phyloP scores from a whole-genome alignment of 805 yeast genomes.

The Suhomyces tanzawaensis region DNA sequence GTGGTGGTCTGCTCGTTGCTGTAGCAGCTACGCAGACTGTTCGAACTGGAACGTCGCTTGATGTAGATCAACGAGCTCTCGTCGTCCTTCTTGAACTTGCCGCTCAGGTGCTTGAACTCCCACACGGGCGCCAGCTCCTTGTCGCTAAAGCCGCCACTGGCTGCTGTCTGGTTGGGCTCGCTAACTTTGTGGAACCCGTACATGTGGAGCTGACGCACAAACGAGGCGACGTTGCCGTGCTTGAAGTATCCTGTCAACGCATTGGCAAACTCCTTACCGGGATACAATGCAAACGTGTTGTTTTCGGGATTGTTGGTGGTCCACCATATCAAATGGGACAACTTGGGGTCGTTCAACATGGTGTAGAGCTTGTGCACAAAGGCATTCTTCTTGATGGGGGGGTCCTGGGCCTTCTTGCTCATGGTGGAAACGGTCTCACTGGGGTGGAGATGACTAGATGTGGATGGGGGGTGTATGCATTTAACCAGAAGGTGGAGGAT shows the following conservation, averaged over 20 bases:
- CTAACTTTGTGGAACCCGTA: slow-evolving; percentile 88
- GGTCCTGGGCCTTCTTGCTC: slow-evolving; percentile 26
- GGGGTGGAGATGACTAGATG: neutral
- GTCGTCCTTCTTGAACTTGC: slow-evolving; percentile 49
- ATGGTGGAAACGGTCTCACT: slow-evolving; percentile 8
- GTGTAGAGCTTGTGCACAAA: slow-evolving; percentile 51
- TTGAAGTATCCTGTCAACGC: slow-evolving; percentile 76
- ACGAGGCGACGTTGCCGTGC: slow-evolving; percentile 90
- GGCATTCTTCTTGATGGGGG: slow-evolving; percentile 49
- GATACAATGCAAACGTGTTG: slow-evolving; percentile 61
- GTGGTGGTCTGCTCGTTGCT: slow-evolving; percentile 6
- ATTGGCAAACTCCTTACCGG: slow-evolving; percentile 60
- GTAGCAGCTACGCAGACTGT: slow-evolving; percentile 18
- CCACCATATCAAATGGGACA: slow-evolving; percentile 44
- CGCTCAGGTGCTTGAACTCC: slow-evolving; percentile 56
- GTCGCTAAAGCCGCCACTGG: slow-evolving; percentile 7
- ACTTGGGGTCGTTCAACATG: slow-evolving; percentile 36
- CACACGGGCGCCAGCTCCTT: slow-evolving; percentile 39
- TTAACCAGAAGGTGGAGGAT: no score
- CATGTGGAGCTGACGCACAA: slow-evolving; percentile 94
- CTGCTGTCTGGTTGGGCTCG: slow-evolving; percentile 30
- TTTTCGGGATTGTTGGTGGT: slow-evolving; percentile 40
- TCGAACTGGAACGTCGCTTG: slow-evolving; percentile 47
- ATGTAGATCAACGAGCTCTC: slow-evolving; percentile 44
- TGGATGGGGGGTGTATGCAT: no score